These are phyloP conservation scores for Aciculoconidium aculeatum DNA, from an alignment of 805 yeast species.

Conservation along the genomic window DNA sequence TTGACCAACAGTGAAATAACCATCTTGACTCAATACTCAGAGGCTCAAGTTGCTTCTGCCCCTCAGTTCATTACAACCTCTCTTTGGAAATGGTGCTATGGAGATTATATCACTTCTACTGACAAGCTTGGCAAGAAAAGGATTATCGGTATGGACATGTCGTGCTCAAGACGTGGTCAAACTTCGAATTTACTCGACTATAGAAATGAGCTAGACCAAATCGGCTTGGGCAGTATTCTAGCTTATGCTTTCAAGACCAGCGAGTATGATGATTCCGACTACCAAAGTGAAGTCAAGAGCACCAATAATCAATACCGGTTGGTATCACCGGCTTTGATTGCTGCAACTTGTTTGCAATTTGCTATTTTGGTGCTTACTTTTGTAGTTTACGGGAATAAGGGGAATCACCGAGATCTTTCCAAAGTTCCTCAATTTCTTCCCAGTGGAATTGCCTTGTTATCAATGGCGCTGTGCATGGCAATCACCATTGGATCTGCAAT, in stretches of 20 bases:
- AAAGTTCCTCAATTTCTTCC: constrained; percentile 24
- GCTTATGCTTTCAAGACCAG: constrained; percentile 41
- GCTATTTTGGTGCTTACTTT: constrained; percentile 23
- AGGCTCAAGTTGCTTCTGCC: constrained; percentile 38
- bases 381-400: constrained; percentile 33
- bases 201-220: constrained; percentile 29
- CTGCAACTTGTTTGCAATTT: constrained; percentile 23
- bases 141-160: constrained; percentile 15
- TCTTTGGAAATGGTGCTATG: constrained; percentile 42
- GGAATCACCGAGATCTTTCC: constrained; percentile 26
- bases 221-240: constrained; percentile 39
- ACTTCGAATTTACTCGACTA: constrained; percentile 38
- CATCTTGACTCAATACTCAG: constrained; percentile 41
- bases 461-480: constrained; percentile 28
- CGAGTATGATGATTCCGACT: constrained; percentile 8
- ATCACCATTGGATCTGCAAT: constrained; percentile 24
- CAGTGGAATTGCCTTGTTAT: constrained; percentile 30
- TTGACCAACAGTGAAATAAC: constrained; percentile 46
- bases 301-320: constrained; percentile 14
- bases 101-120: constrained; percentile 26
- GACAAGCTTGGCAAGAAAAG: constrained; percentile 12
- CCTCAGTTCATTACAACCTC: constrained; percentile 44
- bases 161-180: too few relatives aligned
- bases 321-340: constrained; percentile 23
- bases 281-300: constrained; percentile 8